Evolutionary conservation across 176 grass and related monocot genomes (phyloP).

Genomic region (Musa schizocarpa): DNA sequence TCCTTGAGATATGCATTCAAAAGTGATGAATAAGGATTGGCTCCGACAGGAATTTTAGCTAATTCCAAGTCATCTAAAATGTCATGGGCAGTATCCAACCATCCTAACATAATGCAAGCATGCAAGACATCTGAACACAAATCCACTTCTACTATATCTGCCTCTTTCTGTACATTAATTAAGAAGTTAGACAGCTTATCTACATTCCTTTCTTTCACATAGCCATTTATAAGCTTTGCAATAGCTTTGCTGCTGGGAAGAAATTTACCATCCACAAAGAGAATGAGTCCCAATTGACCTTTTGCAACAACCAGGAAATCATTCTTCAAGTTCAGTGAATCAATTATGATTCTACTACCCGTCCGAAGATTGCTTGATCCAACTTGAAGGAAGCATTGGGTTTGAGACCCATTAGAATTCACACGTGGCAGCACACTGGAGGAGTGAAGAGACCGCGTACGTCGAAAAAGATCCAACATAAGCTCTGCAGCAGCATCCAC

Average conservation of each 20-base stretch:
- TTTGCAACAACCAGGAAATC: conserved; percentile 34
- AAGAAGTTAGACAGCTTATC: conserved; percentile 43
- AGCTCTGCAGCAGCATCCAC: conserved; percentile 56
- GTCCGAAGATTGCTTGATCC: conserved; percentile 68
- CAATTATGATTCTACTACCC: conserved; percentile 58
- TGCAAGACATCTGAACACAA: conserved; percentile 35
- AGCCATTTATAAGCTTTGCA: conserved; percentile 65
- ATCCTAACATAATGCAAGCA: conserved; percentile 65
- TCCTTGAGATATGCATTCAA: conserved; percentile 50
- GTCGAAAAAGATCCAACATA: conserved; percentile 48
- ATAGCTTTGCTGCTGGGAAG: conserved; percentile 52
- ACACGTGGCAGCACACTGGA: background rate
- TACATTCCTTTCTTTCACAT: conserved; percentile 51
- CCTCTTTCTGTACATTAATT: conserved; percentile 36
- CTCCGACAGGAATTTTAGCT: conserved; percentile 29
- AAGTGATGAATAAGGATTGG: conserved; percentile 51
- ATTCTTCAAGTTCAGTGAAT: conserved; percentile 43
- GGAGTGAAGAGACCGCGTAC: conserved; percentile 22
- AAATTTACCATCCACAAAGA: conserved; percentile 42
- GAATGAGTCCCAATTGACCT: conserved; percentile 26
- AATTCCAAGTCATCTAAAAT: conserved; percentile 57
- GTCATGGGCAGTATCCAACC: conserved; percentile 75
- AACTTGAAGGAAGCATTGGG: conserved; percentile 44
- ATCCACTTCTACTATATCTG: conserved; percentile 24
- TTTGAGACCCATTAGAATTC: conserved; percentile 21